Percentiles rank a stretch among this genome's conserved stretches.
phyloP scores from a whole-genome alignment of 805 yeast species.

The Nakazawaea laoshanensis region DNA sequence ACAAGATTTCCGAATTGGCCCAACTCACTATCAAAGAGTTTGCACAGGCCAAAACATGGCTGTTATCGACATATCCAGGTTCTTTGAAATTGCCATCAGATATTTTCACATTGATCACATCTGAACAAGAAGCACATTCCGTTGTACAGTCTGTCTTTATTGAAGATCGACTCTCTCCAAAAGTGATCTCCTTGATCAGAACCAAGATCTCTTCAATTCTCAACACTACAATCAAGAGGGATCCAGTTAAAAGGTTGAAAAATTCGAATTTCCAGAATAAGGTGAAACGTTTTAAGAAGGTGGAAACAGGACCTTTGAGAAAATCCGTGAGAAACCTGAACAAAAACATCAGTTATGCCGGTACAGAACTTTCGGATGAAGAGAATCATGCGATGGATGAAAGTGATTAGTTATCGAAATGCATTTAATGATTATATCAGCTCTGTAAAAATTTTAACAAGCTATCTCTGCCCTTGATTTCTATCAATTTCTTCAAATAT shows the following conservation, averaged over 20 bases:
- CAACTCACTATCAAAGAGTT: constrained; percentile 56
- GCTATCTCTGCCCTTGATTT: constrained; percentile 61
- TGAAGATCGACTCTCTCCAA: constrained; percentile 34
- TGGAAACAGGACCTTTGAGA: constrained; percentile 3
- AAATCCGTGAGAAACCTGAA: constrained; percentile 9
- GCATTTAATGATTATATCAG: constrained; percentile 2
- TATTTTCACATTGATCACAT: constrained; percentile 51
- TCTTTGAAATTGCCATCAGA: constrained; percentile 65
- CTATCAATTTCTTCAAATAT: constrained; percentile 52
- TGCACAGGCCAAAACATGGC: constrained; percentile 53
- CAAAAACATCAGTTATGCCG: constrained; percentile 27
- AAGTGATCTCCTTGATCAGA: constrained; percentile 24
- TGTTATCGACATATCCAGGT: constrained; percentile 75
- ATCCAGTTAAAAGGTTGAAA: background rate
- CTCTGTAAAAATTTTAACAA: constrained; percentile 48
- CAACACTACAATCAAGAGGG: background rate
- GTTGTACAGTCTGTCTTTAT: constrained; percentile 49
- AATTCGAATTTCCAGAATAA: background rate
- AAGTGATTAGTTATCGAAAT: constrained; percentile 1
- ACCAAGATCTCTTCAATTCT: constrained; percentile 11
- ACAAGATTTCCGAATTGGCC: constrained; percentile 63
- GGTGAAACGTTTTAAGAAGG: constrained; percentile 12
- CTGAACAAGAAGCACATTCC: constrained; percentile 48
- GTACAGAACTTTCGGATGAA: constrained; percentile 9
- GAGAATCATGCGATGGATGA: constrained; percentile 6